Base-by-base conservation (phyloP, 805 yeast species). In the Myxozyma kluyveri region DNA sequence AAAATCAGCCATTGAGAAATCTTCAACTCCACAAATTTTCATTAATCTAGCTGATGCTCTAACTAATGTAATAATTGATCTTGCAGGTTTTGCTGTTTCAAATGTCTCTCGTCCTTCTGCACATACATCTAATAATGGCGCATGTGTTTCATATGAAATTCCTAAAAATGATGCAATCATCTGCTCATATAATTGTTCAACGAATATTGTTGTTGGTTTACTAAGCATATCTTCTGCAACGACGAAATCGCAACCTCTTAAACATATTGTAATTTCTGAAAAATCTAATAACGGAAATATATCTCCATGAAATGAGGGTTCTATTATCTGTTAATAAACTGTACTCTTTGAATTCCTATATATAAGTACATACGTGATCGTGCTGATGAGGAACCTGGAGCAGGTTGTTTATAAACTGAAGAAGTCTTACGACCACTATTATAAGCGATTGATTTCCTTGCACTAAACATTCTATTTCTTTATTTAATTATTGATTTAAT, bases 1-100 rank as follows among this genome's bases (percentile, higher is more conserved):
- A 27, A 89, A 71, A 69, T 89, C 96, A 70, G 79, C 74, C 45
- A 88, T 72, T 39, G 82, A 78, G 63, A 88, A 86, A 67, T 89
- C 96, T 51, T 79, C 75, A 1, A 89, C 78, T 0, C 96, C 96
- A 64, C 91, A 83, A 5, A 61, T 55, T 6, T 47, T 42, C 45
- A 56, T 55, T 27, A 59, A 56, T 31, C 54, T 48, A 31, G 56
- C 33, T 35, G 59, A 47, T 12, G 55, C 61, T 14, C 61, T 46
- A 5, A 46, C 48, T 21, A 57, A 49, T 23, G 61, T 51, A 21
- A 57, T 31, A 22, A 57, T 44, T 17, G 54, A 56, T 12, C 61
- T 45, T n/a, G 57, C 61, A 3, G 57, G 39, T n/a, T 57, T 39
- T 5, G 59, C 57, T 6, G 47, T 38, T 9, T 54, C 63, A 37